phyloP scores from a whole-genome alignment of 1,284 basidiomycete species.

The Schizopora paradoxa region DNA sequence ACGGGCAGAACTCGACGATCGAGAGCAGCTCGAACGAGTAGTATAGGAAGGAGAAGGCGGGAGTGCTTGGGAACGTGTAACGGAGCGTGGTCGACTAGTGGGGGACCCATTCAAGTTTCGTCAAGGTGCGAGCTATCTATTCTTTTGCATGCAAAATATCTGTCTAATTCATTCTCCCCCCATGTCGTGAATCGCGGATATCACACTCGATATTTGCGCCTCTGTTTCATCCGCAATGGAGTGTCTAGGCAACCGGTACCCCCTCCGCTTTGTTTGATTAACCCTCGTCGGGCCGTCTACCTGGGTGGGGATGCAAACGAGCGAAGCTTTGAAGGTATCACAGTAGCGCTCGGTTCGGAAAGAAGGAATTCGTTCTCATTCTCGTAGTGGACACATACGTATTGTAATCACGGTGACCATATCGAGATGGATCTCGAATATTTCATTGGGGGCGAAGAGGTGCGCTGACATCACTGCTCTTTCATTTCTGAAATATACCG shows the following conservation, averaged over 20 bases:
- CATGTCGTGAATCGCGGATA: conserved; percentile 97
- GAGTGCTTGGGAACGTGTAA: conserved; percentile 60
- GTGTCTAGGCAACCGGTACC: conserved; percentile 70
- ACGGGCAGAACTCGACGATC: too few species aligned
- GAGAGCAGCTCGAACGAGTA: conserved; percentile 96
- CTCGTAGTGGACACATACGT: conserved; percentile 99
- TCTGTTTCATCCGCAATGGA: conserved; percentile 90
- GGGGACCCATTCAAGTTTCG: conserved; percentile 91
- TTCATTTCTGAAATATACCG: conserved; percentile 51
- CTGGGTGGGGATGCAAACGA: conserved; percentile 98
- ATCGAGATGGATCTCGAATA: conserved; percentile 99
- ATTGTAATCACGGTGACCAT: conserved; percentile 95
- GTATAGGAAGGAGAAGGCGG: conserved; percentile 57
- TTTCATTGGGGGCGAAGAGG: conserved; percentile 85
- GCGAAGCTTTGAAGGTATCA: conserved; percentile 89
- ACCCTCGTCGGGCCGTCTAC: conserved; percentile 95
- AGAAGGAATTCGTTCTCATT: conserved; percentile 84
- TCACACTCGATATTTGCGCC: conserved; percentile 91
- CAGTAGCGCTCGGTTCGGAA: conserved; percentile 83
- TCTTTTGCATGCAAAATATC: background rate
- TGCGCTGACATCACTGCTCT: conserved; percentile 34
- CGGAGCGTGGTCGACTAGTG: conserved; percentile 99
- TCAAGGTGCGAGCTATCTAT: conserved; percentile 70
- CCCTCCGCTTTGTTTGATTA: conserved; percentile 96
- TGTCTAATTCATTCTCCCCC: conserved; percentile 83